Conservation (phyloP, 2,329 filamentous ascomycete species). For the Xylariaceae sp. region DNA sequence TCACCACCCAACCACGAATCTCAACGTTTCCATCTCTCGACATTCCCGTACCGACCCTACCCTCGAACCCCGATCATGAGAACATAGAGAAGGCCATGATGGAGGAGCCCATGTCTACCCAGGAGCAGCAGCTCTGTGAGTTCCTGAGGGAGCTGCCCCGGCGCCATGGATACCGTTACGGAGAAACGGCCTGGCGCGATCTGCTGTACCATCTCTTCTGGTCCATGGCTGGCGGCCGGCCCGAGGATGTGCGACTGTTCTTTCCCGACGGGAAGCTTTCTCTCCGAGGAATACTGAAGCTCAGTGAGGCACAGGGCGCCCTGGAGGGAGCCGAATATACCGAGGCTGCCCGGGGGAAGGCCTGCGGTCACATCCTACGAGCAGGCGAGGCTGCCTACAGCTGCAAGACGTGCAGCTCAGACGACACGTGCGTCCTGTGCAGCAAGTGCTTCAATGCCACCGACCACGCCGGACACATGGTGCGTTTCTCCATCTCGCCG, state of each 20-base stretch:
- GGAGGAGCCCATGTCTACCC: conserved; percentile 50
- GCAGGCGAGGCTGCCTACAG: conserved; percentile 87
- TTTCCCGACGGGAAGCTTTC: conserved; percentile 70
- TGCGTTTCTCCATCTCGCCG: conserved; percentile 77
- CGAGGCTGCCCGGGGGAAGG: conserved; percentile 80
- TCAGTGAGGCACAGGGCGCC: conserved; percentile 84
- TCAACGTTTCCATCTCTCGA: neutral
- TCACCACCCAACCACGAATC: too few species aligned
- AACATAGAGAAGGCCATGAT: conserved; percentile 28
- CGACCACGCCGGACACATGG: conserved; percentile 88
- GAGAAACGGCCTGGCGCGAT: conserved; percentile 58
- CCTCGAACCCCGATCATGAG: neutral
- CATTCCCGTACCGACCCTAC: neutral
- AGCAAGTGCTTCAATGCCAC: conserved; percentile 91
- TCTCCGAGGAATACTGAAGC: conserved; percentile 57
- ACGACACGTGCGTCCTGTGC: conserved; percentile 93
- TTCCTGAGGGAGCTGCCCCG: conserved; percentile 72
- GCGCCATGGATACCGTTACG: conserved; percentile 69
- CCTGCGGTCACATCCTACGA: conserved; percentile 97
- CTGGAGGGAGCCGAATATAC: conserved; percentile 92
- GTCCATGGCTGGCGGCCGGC: conserved; percentile 69
- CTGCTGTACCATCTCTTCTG: conserved; percentile 78
- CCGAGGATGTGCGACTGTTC: conserved; percentile 68
- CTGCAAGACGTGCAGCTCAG: conserved; percentile 87
- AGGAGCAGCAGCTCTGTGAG: conserved; percentile 77